A percentile compares a stretch with the other conserved stretches of the same genome.
These are phyloP conservation scores for Xylaria multiplex DNA, from an alignment of 2,329 filamentous ascomycete genomes.

Conservation along the genomic window DNA sequence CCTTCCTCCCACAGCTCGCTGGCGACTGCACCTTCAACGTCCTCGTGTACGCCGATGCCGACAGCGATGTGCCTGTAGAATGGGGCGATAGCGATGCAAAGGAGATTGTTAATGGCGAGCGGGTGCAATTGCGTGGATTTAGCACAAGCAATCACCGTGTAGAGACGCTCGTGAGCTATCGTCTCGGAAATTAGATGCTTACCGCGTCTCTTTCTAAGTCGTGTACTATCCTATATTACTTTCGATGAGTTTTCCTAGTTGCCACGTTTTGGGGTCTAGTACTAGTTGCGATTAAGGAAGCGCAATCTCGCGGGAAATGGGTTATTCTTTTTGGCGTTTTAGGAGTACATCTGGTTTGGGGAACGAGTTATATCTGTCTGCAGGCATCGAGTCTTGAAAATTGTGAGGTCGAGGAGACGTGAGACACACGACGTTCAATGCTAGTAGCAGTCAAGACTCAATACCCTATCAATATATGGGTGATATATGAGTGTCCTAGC, in stretches of 20 bases:
- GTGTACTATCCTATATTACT: constrained; percentile 1
- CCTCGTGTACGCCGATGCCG: constrained; percentile 94
- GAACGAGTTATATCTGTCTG: constrained; percentile 3
- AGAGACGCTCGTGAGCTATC: constrained; percentile 94
- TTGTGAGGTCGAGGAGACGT: background rate
- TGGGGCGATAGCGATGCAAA: constrained; percentile 99
- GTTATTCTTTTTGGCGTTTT: constrained; percentile 30
- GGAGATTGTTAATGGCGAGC: constrained; percentile 93
- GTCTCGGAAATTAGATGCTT: constrained; percentile 58
- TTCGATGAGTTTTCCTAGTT: constrained; percentile 2
- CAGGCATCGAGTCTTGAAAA: background rate
- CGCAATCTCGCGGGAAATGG: constrained; percentile 7
- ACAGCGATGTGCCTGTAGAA: constrained; percentile 95
- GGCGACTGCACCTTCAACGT: constrained; percentile 99
- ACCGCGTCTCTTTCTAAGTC: background rate
- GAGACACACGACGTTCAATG: background rate
- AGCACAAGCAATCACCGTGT: constrained; percentile 94
- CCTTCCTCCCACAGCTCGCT: constrained; percentile 91
- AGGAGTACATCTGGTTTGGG: constrained; percentile 9
- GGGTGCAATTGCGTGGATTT: constrained; percentile 94
- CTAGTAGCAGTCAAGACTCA: background rate
- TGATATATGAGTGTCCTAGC: background rate
- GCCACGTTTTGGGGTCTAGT: background rate
- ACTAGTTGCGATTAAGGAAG: background rate
- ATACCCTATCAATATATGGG: background rate